Conservation (phyloP, 805 yeast genomes). For the Ogataea haglerorum region DNA sequence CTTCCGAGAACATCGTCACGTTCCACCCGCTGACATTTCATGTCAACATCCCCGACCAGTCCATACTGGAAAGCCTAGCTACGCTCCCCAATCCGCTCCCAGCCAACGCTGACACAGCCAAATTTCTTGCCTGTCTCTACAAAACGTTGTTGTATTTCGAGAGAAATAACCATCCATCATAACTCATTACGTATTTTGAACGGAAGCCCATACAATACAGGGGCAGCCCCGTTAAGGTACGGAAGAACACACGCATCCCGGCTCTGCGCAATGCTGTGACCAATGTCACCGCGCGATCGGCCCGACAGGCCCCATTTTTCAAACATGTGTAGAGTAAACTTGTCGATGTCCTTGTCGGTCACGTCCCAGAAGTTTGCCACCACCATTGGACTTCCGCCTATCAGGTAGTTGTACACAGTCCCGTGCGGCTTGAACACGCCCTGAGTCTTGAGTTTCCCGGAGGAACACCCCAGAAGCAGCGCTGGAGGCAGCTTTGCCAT, state of each 20-base stretch:
- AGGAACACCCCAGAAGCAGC: slow-evolving; percentile 84
- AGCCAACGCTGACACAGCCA: neutral
- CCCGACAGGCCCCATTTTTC: slow-evolving; percentile 58
- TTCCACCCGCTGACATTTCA: slow-evolving; percentile 3
- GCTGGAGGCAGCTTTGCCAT: slow-evolving; percentile 49
- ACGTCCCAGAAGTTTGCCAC: slow-evolving; percentile 94
- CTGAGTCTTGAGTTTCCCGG: slow-evolving; percentile 58
- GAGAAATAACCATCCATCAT: slow-evolving; percentile 4
- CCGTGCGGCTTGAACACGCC: slow-evolving; percentile 74
- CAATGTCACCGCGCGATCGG: slow-evolving; percentile 30
- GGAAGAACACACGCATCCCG: slow-evolving; percentile 66
- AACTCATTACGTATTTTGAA: slow-evolving; percentile 28
- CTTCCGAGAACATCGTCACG: neutral
- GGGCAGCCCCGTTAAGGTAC: slow-evolving; percentile 89
- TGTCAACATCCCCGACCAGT: slow-evolving; percentile 3
- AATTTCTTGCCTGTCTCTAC: neutral
- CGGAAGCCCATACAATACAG: slow-evolving; percentile 88
- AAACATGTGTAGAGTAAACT: slow-evolving; percentile 61
- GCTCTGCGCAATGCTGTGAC: slow-evolving; percentile 58
- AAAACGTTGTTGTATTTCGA: slow-evolving; percentile 4
- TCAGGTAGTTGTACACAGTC: slow-evolving; percentile 68
- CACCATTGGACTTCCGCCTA: slow-evolving; percentile 79
- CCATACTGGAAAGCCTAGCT: neutral
- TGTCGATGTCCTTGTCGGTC: slow-evolving; percentile 92
- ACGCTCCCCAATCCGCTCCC: slow-evolving; percentile 5